Conservation (phyloP, 2,329 filamentous ascomycete species). For the Trichoderma simmonsii region DNA sequence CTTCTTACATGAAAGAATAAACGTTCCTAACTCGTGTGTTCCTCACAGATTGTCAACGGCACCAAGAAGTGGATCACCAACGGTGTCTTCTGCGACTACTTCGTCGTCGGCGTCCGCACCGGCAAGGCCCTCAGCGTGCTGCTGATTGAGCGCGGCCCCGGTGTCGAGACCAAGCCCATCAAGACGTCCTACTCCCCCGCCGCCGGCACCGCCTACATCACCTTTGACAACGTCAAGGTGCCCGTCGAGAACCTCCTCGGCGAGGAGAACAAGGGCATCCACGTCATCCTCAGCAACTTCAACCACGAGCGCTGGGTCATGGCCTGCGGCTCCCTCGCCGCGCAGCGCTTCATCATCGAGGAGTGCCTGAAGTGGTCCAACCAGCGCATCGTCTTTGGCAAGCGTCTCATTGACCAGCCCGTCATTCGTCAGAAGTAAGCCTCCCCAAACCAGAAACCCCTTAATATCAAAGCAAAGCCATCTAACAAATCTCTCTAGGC, state of each 20-base stretch:
- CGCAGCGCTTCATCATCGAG: conserved; percentile 68
- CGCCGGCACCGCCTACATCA: conserved; percentile 75
- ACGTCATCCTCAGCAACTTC: conserved; percentile 82
- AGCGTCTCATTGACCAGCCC: conserved; percentile 77
- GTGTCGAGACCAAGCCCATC: conserved; percentile 72
- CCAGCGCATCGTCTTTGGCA: conserved; percentile 80
- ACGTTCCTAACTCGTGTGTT: background rate
- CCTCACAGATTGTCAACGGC: conserved; percentile 57
- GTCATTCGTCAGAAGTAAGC: conserved; percentile 76
- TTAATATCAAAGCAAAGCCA: background rate
- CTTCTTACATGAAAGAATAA: background rate
- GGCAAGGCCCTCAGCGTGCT: conserved; percentile 76
- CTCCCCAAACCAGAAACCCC: no score
- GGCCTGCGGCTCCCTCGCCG: conserved; percentile 59
- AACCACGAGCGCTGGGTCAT: conserved; percentile 84
- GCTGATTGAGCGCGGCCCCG: conserved; percentile 69
- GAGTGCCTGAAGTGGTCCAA: conserved; percentile 87
- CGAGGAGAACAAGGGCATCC: conserved; percentile 80
- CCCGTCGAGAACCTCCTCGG: conserved; percentile 75
- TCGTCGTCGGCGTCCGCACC: conserved; percentile 76
- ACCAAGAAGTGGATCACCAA: conserved; percentile 88
- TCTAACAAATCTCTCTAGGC: conserved; percentile 37
- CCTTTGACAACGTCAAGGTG: conserved; percentile 84
- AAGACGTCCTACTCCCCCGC: conserved; percentile 78
- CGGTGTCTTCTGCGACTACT: conserved; percentile 77